A percentile compares a stretch with the other conserved stretches of the same genome.
These are phyloP conservation scores for Ceratobasidium sp. DNA, from an alignment of 1,284 basidiomycete species.

Conservation along the genomic window DNA sequence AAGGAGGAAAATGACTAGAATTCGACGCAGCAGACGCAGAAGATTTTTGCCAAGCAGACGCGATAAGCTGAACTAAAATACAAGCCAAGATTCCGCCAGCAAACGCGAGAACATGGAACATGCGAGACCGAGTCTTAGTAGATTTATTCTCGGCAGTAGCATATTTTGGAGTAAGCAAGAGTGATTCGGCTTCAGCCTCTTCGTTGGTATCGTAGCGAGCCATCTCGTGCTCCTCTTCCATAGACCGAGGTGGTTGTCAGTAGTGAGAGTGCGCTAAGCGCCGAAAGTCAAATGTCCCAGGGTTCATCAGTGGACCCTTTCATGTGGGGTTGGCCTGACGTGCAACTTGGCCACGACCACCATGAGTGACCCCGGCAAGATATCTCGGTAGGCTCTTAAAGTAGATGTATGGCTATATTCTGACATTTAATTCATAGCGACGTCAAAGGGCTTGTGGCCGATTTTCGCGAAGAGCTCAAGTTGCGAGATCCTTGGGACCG, in stretches of 20 bases:
- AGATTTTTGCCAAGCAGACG: not conserved
- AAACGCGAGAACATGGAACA: constrained; percentile 34
- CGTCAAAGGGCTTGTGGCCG: constrained; percentile 50
- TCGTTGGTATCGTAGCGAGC: constrained; percentile 10
- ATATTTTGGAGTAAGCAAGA: not conserved
- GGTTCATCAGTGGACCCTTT: constrained; percentile 19
- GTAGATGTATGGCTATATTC: not conserved
- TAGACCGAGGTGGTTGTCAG: not conserved
- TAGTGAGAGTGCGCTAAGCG: not conserved
- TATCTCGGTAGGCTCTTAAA: constrained; percentile 9
- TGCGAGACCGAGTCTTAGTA: constrained; percentile 19
- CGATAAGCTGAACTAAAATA: not conserved
- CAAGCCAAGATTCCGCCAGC: constrained; percentile 23
- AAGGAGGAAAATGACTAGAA: constrained; percentile 68
- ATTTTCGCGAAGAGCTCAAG: constrained; percentile 65
- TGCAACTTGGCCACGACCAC: constrained; percentile 16
- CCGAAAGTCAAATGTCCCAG: constrained; percentile 2
- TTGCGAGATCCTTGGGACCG: constrained; percentile 78
- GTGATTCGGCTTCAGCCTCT: constrained; percentile 17
- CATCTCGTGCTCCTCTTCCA: constrained; percentile 17
- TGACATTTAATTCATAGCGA: constrained; percentile 45
- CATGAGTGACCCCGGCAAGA: constrained; percentile 31
- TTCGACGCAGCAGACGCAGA: no score
- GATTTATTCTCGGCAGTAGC: not conserved
- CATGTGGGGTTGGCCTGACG: not conserved